Evolutionary conservation across 2,329 filamentous ascomycete species (phyloP).

Genomic region (Xylariaceae sp.): DNA sequence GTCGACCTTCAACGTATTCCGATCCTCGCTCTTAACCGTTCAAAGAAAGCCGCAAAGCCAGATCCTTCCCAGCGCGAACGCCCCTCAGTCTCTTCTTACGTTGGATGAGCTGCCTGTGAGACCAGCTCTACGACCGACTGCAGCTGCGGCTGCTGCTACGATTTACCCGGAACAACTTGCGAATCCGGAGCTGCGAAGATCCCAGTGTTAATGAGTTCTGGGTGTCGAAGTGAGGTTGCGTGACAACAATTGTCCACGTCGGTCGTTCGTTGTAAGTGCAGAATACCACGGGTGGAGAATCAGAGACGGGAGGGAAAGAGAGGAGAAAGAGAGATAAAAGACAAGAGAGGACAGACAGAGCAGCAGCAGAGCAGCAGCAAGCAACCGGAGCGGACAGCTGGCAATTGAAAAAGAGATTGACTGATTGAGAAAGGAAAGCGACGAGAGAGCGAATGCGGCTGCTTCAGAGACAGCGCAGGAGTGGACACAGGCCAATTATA

Average conservation of each 20-base stretch:
- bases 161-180: slow-evolving; percentile 17
- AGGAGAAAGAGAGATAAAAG: background rate
- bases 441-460: slow-evolving; percentile 18
- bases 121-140: background rate
- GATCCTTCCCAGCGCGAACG: background rate
- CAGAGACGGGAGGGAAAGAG: background rate
- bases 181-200: slow-evolving; percentile 5
- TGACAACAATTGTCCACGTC: slow-evolving; percentile 10
- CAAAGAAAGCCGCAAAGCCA: slow-evolving; percentile 9
- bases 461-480: slow-evolving; percentile 24
- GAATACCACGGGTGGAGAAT: background rate
- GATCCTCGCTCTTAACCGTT: no score
- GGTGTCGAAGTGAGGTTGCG: background rate
- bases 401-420: slow-evolving; percentile 7
- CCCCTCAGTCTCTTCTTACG: slow-evolving; percentile 3
- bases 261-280: background rate
- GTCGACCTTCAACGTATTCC: background rate
- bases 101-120: background rate
- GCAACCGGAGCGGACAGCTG: background rate
- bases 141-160: slow-evolving; percentile 11
- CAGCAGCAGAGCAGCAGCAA: background rate
- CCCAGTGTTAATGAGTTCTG: background rate
- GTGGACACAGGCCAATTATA: slow-evolving; percentile 31
- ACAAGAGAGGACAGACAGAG: background rate
- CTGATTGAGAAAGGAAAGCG: background rate